phyloP scores from a whole-genome alignment of 345 rosid species.

The Clausena lansium region DNA sequence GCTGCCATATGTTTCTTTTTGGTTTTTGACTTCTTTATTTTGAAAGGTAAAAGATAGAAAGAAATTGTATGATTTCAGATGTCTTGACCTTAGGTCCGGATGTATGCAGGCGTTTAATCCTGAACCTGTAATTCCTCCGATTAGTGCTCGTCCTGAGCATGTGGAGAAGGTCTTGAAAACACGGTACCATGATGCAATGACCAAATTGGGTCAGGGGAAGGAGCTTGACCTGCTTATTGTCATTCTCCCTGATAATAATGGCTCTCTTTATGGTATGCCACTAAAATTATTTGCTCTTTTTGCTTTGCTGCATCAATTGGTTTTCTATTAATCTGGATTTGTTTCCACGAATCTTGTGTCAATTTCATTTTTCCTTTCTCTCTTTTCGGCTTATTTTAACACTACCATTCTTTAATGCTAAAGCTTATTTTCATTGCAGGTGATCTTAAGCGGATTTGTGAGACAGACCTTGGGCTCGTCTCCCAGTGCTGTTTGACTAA shows the following conservation, averaged over 20 bases:
- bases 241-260: slow-evolving; percentile 93
- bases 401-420: neutral
- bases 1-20: neutral
- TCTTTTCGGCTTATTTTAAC: neutral
- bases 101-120: slow-evolving; percentile 62
- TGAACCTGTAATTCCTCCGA: slow-evolving; percentile 69
- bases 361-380: neutral
- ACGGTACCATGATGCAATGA: slow-evolving; percentile 81
- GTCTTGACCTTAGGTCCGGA: slow-evolving; percentile 14
- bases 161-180: slow-evolving; percentile 81
- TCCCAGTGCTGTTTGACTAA: slow-evolving; percentile 95
- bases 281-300: neutral
- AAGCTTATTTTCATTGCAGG: slow-evolving; percentile 46
- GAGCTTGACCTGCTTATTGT: slow-evolving; percentile 96
- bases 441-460: slow-evolving; percentile 94
- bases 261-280: slow-evolving; percentile 85
- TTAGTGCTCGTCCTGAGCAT: slow-evolving; percentile 82
- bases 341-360: neutral
- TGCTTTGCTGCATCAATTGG: too few relatives aligned
- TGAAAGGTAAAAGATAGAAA: neutral
- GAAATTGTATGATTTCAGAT: neutral
- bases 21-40: neutral
- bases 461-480: slow-evolving; percentile 95
- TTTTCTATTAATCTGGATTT: neutral
- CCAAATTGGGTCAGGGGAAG: slow-evolving; percentile 55